Evolutionary conservation across 2,329 filamentous ascomycete species (phyloP), one percentile per base, ranked within the genome.

Genomic region (Epichloe brachyelytri): DNA sequence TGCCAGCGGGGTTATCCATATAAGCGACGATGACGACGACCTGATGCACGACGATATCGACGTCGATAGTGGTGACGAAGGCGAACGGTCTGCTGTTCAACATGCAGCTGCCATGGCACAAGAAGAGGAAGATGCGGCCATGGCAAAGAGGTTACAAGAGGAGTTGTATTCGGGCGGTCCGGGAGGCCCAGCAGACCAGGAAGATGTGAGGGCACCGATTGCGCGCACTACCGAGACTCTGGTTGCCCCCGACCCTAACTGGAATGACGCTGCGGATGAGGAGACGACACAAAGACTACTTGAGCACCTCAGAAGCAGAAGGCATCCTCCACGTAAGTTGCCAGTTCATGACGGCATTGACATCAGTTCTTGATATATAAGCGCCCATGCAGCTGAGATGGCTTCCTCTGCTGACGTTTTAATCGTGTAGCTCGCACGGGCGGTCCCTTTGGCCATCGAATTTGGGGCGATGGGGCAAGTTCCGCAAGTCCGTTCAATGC

Each of bases 171-270:
- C 78, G 49, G 77, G 60, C 37, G 68, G 61, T 7, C 62, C 64
- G 39, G 71, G 69, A 14, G 70, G 69, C 39, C 71, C 65, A 20
- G 69, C 64, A 33, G 70, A 65, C 7, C 66, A 65, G 22, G 83
- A 83, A 58, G 84, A 75, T 44, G 83, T 98, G 50, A 78, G 93
- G 61, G 93, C 93, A 46, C 93, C 93, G 8, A 94, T 98, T 68
- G 88, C 85, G 44, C 80, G 88, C 59, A 95, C 86, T 30, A 94
- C 88, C 12, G 93, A 98, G 70, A 95, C 89, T 0, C 76, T 98
- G 49, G 83, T 96, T 10, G 90, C 85, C 2, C 87, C 87, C 1
- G 70, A 67, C 56, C 59, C 57, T 43, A 62, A 60, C 20, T 79
- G 76, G 65, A 74, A 68, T 65, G 71, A 59, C n/a, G 33, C 15